Conservation (phyloP, 345 rosid species). For the Turritis glabra region DNA sequence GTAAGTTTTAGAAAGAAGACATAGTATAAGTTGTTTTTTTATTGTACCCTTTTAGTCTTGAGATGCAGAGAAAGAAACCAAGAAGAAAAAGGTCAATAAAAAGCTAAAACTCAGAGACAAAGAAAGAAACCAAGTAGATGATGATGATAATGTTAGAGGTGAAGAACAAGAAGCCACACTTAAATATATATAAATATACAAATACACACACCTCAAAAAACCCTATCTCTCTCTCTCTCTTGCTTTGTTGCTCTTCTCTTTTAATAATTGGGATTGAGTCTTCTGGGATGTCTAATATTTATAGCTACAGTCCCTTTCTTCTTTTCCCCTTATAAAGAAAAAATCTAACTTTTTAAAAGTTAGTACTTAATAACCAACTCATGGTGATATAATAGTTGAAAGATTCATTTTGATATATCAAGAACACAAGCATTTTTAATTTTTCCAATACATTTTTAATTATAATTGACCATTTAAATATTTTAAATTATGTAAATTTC, state of each 20-base stretch:
- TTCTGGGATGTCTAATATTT: constrained; percentile 7
- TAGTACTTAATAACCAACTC: neutral
- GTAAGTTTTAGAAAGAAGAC: constrained; percentile 42
- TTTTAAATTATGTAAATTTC: neutral
- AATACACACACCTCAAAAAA: constrained; percentile 31
- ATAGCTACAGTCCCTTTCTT: constrained; percentile 10
- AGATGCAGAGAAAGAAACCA: constrained; percentile 41
- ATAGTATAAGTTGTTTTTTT: constrained; percentile 35
- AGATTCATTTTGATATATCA: neutral
- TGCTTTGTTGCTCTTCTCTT: constrained; percentile 23
- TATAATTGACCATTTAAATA: neutral
- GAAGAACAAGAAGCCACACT: constrained; percentile 30
- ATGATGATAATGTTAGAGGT: constrained; percentile 31
- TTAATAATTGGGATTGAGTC: constrained; percentile 31
- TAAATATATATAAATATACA: constrained; percentile 29
- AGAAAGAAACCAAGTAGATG: constrained; percentile 38
- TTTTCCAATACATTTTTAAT: neutral
- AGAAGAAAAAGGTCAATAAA: constrained; percentile 42
- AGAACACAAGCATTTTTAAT: neutral
- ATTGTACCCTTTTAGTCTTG: constrained; percentile 33
- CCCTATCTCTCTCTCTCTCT: constrained; percentile 35
- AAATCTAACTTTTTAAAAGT: neutral
- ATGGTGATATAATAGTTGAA: neutral
- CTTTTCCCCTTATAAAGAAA: neutral
- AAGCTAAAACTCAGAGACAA: constrained; percentile 32